These are phyloP conservation scores for Phytopythium aichiense DNA, from an alignment of 352 stramenopile species.

Conservation along the genomic window DNA sequence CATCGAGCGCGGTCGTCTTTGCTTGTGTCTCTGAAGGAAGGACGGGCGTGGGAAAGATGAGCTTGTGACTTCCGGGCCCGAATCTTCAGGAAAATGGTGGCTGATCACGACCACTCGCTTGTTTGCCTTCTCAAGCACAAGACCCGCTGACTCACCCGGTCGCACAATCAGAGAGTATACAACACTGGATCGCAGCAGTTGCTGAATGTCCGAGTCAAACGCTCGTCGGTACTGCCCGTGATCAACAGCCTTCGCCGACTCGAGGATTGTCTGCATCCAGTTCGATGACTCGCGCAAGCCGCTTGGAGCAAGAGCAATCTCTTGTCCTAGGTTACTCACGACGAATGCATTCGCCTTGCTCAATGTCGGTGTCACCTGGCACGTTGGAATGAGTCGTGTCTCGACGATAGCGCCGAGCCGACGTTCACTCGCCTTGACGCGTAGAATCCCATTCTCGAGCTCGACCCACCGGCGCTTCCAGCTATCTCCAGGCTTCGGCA, in stretches of 20 bases:
- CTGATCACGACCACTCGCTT: slow-evolving; percentile 63
- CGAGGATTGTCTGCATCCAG: slow-evolving; percentile 44
- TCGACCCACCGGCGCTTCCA: slow-evolving; percentile 67
- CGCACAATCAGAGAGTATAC: slow-evolving; percentile 42
- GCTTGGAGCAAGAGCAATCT: slow-evolving; percentile 42
- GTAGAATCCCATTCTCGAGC: slow-evolving; percentile 58
- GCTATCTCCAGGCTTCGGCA: slow-evolving; percentile 30
- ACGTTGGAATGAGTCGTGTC: slow-evolving; percentile 48
- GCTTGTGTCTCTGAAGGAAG: slow-evolving; percentile 3
- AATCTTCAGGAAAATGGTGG: slow-evolving; percentile 13
- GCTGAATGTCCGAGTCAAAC: slow-evolving; percentile 48
- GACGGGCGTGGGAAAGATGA: background rate
- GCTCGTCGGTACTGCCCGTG: slow-evolving; percentile 32
- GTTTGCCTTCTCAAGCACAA: slow-evolving; percentile 55
- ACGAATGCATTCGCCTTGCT: slow-evolving; percentile 57
- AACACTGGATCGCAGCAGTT: slow-evolving; percentile 41
- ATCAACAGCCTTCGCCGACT: slow-evolving; percentile 19
- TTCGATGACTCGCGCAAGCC: slow-evolving; percentile 32
- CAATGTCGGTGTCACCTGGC: slow-evolving; percentile 26
- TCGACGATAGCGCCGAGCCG: slow-evolving; percentile 51
- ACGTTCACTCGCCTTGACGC: slow-evolving; percentile 58
- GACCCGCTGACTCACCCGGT: slow-evolving; percentile 16
- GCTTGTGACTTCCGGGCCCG: background rate
- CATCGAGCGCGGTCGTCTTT: slow-evolving; percentile 4
- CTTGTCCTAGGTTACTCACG: slow-evolving; percentile 40